Conservation (phyloP, 75 land plant species). For the Selaginella moellendorffii region DNA sequence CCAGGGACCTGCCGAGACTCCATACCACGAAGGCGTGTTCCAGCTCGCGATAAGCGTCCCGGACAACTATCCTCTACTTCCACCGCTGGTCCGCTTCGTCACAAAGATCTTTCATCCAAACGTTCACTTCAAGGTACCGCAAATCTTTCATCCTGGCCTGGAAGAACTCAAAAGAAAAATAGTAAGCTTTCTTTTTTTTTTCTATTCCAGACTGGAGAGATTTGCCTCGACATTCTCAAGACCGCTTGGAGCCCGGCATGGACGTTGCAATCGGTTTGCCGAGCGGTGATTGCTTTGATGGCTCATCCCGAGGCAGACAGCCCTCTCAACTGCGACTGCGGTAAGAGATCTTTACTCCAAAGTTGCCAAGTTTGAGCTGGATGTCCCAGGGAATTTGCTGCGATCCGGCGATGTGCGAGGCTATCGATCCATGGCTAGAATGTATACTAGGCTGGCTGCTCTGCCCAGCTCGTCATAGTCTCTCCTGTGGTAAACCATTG, state of each 20-base stretch:
- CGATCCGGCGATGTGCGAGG: slow-evolving; percentile 92
- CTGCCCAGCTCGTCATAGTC: too few relatives aligned
- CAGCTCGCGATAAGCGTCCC: slow-evolving; percentile 89
- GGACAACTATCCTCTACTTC: slow-evolving; percentile 92
- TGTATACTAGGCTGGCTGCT: slow-evolving; percentile 95
- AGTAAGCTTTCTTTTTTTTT: background rate
- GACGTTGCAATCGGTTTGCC: slow-evolving; percentile 97
- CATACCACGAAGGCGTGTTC: slow-evolving; percentile 90
- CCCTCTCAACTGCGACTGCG: slow-evolving; percentile 75
- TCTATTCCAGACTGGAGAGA: slow-evolving; percentile 78
- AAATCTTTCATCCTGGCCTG: background rate
- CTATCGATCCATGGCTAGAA: slow-evolving; percentile 87
- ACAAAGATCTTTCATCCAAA: slow-evolving; percentile 99
- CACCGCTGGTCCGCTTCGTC: slow-evolving; percentile 91
- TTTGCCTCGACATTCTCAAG: slow-evolving; percentile 96
- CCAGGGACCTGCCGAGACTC: slow-evolving; percentile 98
- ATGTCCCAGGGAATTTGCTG: slow-evolving; percentile 62
- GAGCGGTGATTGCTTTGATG: slow-evolving; percentile 96
- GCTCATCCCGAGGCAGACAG: slow-evolving; percentile 99
- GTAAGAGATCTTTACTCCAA: slow-evolving; percentile 12
- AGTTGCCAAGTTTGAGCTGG: background rate
- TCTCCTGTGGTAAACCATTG: too few relatives aligned
- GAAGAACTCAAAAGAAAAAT: background rate
- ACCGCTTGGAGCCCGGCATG: slow-evolving; percentile 99
- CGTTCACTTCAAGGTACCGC: slow-evolving; percentile 93